These are phyloP conservation scores for Ophiocordyceps camponoti-leonardi DNA, from an alignment of 2,329 filamentous ascomycete genomes.

Conservation along the genomic window DNA sequence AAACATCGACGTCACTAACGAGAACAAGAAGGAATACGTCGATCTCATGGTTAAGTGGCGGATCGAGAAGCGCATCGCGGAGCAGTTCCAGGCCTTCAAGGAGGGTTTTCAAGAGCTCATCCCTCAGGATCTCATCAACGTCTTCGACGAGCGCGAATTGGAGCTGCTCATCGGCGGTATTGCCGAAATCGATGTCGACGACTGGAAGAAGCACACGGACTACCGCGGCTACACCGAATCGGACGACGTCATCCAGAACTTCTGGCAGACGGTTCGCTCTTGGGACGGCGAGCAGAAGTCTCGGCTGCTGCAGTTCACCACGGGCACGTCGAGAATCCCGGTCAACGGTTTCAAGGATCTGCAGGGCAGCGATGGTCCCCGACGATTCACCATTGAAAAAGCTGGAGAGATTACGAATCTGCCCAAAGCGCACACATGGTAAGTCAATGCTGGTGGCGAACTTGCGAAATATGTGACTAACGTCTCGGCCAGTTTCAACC, in stretches of 20 bases:
- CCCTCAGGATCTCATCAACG: constrained; percentile 88
- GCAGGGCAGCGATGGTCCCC: constrained; percentile 87
- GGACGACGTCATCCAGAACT: constrained; percentile 93
- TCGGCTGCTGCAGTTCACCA: constrained; percentile 87
- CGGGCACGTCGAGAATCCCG: constrained; percentile 90
- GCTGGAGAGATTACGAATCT: constrained; percentile 79
- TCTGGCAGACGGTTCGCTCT: constrained; percentile 92
- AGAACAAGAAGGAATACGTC: constrained; percentile 98
- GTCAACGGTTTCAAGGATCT: constrained; percentile 99
- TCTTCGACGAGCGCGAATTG: constrained; percentile 94
- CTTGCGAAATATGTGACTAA: neutral
- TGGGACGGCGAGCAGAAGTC: constrained; percentile 99
- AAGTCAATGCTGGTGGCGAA: constrained; percentile 19
- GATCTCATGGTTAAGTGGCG: constrained; percentile 98
- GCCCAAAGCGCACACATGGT: constrained; percentile 97
- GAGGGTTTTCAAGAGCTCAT: constrained; percentile 96
- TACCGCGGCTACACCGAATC: constrained; percentile 97
- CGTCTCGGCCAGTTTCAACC: constrained; percentile 62
- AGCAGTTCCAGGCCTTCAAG: constrained; percentile 97
- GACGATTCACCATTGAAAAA: constrained; percentile 96
- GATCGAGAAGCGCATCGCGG: constrained; percentile 94
- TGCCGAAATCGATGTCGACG: constrained; percentile 97
- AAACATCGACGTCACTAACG: constrained; percentile 91
- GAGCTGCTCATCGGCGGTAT: constrained; percentile 96
- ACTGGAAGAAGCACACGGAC: constrained; percentile 99